Conservation (phyloP, 108 stramenopile genomes). For the Thalassiosira profunda region DNA sequence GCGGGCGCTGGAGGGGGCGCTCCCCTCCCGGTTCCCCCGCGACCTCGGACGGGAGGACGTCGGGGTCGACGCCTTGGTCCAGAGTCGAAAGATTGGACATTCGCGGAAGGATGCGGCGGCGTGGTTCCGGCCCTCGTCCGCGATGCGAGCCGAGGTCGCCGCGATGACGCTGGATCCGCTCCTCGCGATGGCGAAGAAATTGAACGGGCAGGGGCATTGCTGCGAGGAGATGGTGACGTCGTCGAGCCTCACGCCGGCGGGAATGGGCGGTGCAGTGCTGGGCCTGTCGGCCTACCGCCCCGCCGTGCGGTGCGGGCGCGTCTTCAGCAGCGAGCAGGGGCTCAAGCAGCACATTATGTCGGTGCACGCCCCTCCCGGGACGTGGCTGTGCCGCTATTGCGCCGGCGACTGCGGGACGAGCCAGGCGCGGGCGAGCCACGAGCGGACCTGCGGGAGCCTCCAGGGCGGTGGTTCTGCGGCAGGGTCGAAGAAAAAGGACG, state of each 20-base stretch:
- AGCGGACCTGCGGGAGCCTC: conserved; percentile 80
- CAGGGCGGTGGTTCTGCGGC: no score
- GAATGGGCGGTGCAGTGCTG: conserved; percentile 71
- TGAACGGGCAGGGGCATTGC: conserved; percentile 58
- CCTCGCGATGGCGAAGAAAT: conserved; percentile 59
- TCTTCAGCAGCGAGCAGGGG: conserved; percentile 83
- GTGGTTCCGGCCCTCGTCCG: conserved; percentile 72
- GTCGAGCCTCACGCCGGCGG: conserved; percentile 77
- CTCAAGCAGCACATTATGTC: conserved; percentile 80
- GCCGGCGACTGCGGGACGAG: conserved; percentile 83
- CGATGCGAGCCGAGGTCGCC: conserved; percentile 79
- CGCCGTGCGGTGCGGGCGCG: conserved; percentile 76
- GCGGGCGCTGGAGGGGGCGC: conserved; percentile 57
- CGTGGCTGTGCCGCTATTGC: conserved; percentile 89
- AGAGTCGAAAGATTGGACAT: conserved; percentile 52
- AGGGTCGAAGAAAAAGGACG: conserved; percentile 64
- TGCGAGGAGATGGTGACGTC: conserved; percentile 87
- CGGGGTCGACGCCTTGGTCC: conserved; percentile 53
- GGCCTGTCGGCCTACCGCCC: conserved; percentile 73
- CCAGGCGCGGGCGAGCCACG: conserved; percentile 84
- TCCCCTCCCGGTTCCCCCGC: conserved; percentile 18
- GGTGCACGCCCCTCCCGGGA: conserved; percentile 85
- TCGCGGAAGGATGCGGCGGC: conserved; percentile 62
- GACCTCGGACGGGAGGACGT: conserved; percentile 45
- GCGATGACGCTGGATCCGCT: conserved; percentile 55